Evolutionary conservation across 2,329 filamentous ascomycete genomes (phyloP), one percentile per base, ranked within the genome.

Genomic region (Neoscytalidium dimidiatum): DNA sequence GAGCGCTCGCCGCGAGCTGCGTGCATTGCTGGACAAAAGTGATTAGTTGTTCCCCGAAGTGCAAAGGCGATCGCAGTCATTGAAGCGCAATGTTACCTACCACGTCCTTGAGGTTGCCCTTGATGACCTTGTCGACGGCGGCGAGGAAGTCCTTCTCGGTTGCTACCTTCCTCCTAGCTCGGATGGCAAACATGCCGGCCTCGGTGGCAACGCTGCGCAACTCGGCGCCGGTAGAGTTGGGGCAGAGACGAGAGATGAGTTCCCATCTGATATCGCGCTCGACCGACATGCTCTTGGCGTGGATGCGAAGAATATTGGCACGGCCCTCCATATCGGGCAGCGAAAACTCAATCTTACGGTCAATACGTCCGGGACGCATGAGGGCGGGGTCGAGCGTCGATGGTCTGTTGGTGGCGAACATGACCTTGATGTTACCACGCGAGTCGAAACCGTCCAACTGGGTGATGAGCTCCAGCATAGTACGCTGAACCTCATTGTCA

Each of bases 231-330:
- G 95, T 99, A 62, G 94, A 91, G 81, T 99, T 99, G 70, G 95
- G 95, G 82, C 95, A 99, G 69, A 99, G 85, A 72, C 95, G 90
- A 21, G 94, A 97, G 76, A 99, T 98, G 69, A 99, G 86, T 83
- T 99, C 95, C 95, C 95, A 99, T 81, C 95, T 89, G 74, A 99
- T 99, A 76, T 99, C 95, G 62, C 95, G 89, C 86, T 99, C 95
- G 41, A 99, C 95, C 19, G 93, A 97, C 95, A 99, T 99, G 77
- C 92, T 96, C 90, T 98, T 99, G 73, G 95, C 95, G 83, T 98
- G 95, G 73, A 99, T 99, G 58, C 95, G 91, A 49, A 99, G 87
- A 75, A 99, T 98, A 81, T 97, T 98, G 75, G 95, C 95, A 70
- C 95, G 90, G 60, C 95, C 95, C 79, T 99, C 95, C 71, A 98